Evolutionary conservation across 108 stramenopile genomes (phyloP), one percentile per base, ranked within the genome.

Genomic region (Pelagomonas calceolata): DNA sequence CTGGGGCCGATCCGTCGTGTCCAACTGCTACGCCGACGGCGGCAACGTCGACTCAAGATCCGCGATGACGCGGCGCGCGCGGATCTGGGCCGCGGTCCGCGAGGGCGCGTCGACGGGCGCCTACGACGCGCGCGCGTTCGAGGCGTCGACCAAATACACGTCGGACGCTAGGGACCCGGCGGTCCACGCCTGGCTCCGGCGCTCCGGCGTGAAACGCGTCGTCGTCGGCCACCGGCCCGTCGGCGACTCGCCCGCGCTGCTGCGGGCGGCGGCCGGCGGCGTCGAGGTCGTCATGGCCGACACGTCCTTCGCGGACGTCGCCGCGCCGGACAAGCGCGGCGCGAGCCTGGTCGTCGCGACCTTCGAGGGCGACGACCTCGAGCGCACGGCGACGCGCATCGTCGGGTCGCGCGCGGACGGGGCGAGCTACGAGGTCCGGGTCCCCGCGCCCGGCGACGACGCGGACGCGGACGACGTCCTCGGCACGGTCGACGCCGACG

Each of bases 141-240:
- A 60, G 51, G 51, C 51, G 51, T 26, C 14, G 51, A 60, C 51
- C 21, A 26, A 26, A 26, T 60, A 26, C 26, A 26, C 51, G 21
- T 26, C 21, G 21, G 51, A 60, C 51, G 51, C 51, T 1, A 1
- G 51, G 21, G 51, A 60, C 51, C 21, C 14, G 51, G 51, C 21
- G 21, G 51, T 60, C 21, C 21, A 16, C 51, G 51, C 21, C 51
- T 60, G 51, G 51, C 26, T 60, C 21, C 51, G 14, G 51, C 21
- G 21, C 51, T 26, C 14, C 14, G 51, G 51, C 51, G 51, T 60
- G 21, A 17, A 26, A 1, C 51, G 51, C 51, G 51, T 60, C 51
- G 51, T 60, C 51, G 51, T 60, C 51, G 51, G 51, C 51, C 51
- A 60, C 51, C 14, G 26, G 51, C 51, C 51, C 51, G 51, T 60